Evolutionary conservation across 257 asterid species (phyloP).

Genomic region (Solanum sejunctum): DNA sequence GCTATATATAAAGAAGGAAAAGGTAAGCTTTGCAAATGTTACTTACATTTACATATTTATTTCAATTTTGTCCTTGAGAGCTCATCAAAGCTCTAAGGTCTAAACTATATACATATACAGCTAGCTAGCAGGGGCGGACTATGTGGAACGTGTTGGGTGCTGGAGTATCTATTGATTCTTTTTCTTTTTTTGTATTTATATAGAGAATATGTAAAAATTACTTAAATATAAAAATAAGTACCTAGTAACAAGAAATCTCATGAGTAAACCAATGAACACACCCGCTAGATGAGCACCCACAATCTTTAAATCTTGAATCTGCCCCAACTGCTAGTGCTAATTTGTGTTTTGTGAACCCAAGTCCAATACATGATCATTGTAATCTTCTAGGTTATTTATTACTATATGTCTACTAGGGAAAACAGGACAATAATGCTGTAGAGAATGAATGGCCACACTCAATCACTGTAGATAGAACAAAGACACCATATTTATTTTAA

Average conservation of each 20-base stretch:
- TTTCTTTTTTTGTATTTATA: no score
- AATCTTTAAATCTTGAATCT: no score
- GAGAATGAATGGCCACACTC: not conserved
- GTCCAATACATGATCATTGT: not conserved
- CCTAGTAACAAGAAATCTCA: no score
- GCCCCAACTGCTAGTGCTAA: not conserved
- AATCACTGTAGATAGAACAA: not conserved
- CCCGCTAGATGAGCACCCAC: no score
- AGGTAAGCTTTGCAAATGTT: not conserved
- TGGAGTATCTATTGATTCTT: accelerated
- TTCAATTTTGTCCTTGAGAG: not conserved
- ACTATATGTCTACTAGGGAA: slow-evolving; percentile 2
- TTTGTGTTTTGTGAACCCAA: not conserved
- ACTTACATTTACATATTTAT: not conserved
- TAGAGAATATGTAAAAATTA: no score
- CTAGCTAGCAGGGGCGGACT: no score
- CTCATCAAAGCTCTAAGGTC: not conserved
- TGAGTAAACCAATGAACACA: no score
- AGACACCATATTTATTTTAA: not conserved
- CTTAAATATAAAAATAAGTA: no score
- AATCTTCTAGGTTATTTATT: not conserved
- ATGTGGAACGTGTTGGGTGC: no score
- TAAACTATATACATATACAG: not conserved
- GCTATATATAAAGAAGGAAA: not conserved
- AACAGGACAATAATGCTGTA: slow-evolving; percentile 4